These are phyloP conservation scores for Acidiella bohemica DNA, from an alignment of 495 filamentous ascomycete genomes.

Conservation along the genomic window DNA sequence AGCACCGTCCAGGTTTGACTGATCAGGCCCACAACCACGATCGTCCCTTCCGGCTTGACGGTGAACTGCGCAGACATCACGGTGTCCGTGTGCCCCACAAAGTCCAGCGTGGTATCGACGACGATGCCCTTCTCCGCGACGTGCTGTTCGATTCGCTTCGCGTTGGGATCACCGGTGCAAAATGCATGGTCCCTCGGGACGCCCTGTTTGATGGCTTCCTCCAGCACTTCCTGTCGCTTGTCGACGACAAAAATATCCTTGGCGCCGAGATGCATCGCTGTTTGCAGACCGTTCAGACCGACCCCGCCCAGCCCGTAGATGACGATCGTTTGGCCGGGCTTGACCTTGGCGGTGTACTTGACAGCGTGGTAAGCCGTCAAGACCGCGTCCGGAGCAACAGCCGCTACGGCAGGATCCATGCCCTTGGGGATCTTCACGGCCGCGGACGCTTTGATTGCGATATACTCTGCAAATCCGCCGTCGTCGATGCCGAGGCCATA, in stretches of 20 bases:
- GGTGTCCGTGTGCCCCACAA: conserved; percentile 2
- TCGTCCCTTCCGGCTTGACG: conserved; percentile 2
- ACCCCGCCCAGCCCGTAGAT: conserved; percentile 8
- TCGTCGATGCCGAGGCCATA: conserved; percentile 5
- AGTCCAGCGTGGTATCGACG: conserved; percentile 8
- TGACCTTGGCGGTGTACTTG: conserved; percentile 3
- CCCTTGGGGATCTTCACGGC: conserved; percentile 4
- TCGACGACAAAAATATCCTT: conserved; percentile 8
- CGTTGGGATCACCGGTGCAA: conserved; percentile 1
- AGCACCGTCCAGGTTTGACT: neutral
- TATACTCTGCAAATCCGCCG: conserved; percentile 6
- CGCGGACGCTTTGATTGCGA: neutral
- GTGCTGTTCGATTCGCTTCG: conserved; percentile 1
- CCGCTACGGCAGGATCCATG: neutral
- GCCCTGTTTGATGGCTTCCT: conserved; percentile 6
- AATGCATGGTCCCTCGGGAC: conserved; percentile 4
- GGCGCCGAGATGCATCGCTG: conserved; percentile 1
- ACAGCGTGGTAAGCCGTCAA: conserved; percentile 6
- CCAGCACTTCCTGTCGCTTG: conserved; percentile 3
- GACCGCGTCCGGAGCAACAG: conserved; percentile 6
- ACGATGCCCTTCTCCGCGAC: conserved; percentile 3
- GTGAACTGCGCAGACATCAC: conserved; percentile 3
- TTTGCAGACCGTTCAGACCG: conserved; percentile 8
- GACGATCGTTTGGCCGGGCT: conserved; percentile 6
- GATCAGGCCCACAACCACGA: conserved; percentile 3